phyloP scores from a whole-genome alignment of 148 eudicot species.

The Nyssa sinensis region DNA sequence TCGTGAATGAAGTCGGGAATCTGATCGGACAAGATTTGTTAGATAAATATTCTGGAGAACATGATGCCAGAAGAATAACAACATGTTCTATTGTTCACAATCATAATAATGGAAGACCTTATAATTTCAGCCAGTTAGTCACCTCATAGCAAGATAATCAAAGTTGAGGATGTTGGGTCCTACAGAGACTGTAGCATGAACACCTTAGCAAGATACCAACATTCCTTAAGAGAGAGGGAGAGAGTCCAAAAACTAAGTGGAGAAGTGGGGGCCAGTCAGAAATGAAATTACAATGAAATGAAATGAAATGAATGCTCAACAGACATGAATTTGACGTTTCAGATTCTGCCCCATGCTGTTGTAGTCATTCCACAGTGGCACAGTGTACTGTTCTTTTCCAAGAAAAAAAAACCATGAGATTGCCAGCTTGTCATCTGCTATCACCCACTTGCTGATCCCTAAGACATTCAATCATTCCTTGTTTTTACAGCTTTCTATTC shows the following conservation, averaged over 20 bases:
- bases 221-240: neutral
- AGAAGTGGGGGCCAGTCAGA: neutral
- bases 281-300: slow-evolving; percentile 30
- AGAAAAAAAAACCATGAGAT: neutral
- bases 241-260: neutral
- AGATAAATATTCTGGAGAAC: neutral
- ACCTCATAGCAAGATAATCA: neutral
- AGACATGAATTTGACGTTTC: slow-evolving; percentile 46
- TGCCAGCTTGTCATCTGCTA: neutral
- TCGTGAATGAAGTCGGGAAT: too few relatives aligned
- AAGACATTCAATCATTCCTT: neutral
- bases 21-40: too few relatives aligned
- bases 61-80: neutral
- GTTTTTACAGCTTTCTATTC: neutral
- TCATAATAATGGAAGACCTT: neutral
- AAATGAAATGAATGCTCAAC: slow-evolving; percentile 31
- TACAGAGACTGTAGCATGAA: neutral
- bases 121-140: neutral
- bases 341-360: slow-evolving; percentile 32
- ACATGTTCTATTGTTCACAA: neutral
- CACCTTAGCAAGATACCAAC: neutral
- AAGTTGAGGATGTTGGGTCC: neutral
- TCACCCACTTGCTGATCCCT: neutral
- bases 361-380: too few relatives aligned
- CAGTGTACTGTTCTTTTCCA: neutral